Evolutionary conservation across 768 basidiomycete species (phyloP), one percentile per base, ranked within the genome.

Genomic region (Pleurotus tuber-regium): DNA sequence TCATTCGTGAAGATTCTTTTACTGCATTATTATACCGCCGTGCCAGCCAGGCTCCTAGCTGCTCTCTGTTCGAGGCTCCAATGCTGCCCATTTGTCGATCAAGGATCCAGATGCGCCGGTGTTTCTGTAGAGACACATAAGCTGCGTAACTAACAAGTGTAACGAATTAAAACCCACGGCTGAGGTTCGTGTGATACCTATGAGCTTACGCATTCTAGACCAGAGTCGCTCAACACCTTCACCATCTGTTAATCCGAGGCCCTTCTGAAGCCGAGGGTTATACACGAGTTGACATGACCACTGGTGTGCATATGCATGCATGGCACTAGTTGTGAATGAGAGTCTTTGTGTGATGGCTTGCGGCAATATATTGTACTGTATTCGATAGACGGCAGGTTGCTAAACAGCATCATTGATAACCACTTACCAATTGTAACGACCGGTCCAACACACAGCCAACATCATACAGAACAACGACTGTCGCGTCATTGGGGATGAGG

Each of bases 231-330:
- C 70, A 2, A 63, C 56, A 1, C 67, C 66, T 49, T 74, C 70
- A 8, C 67, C 65, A 52, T 74, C 69, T 0, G 65, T 61, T 1
- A 72, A 39, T 0, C 72, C 69, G 30, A 69, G 47, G 6, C 68
- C 67, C 6, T 31, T 10, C 4, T 54, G 26, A 19, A 70, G 44
- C 9, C 66, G 57, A 1, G 66, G 71, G 35, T 70, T 68, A 35
- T 70, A 72, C 0, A 64, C 35, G 0, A 75, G 47, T 29, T 70
- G 69, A 47, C 69, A 70, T 2, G 61, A 44, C 67, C 69, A 69
- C 41, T 68, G 57, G 33, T 70, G 69, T 0, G 63, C 66, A 51
- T 65, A 69, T 0, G 67, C 68, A 56, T 72, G 70, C 63, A 72
- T 68, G 2, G 61, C 68, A 8, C 62, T 65, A 2, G 66, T 61